These are phyloP conservation scores for Aspergillus terreus DNA, from an alignment of 2,329 filamentous ascomycete genomes.

Conservation along the genomic window DNA sequence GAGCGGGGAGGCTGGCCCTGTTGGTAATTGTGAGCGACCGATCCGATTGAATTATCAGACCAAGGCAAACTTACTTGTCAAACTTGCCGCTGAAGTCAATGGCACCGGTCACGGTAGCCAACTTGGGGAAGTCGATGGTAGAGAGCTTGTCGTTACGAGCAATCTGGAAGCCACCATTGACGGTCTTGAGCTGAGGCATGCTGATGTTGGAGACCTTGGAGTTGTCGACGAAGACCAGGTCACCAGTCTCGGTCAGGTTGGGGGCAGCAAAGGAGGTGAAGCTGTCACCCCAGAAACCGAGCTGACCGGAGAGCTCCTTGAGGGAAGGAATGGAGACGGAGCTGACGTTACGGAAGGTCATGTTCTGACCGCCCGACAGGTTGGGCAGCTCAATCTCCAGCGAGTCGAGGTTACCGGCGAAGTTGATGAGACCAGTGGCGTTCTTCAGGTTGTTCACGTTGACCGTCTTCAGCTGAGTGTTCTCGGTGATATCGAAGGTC, in stretches of 20 bases:
- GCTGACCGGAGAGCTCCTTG: constrained; percentile 67
- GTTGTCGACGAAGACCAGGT: constrained; percentile 58
- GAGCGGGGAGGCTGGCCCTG: constrained; percentile 67
- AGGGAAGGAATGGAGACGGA: constrained; percentile 71
- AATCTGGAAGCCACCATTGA: constrained; percentile 78
- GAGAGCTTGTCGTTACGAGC: constrained; percentile 81
- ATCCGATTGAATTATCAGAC: not conserved
- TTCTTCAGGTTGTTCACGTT: constrained; percentile 70
- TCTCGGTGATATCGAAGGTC: constrained; percentile 83
- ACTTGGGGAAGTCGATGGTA: constrained; percentile 62
- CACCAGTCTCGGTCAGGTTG: constrained; percentile 47
- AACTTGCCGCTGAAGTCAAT: constrained; percentile 84
- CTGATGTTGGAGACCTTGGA: constrained; percentile 66
- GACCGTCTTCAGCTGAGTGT: constrained; percentile 72
- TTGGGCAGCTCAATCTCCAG: constrained; percentile 73
- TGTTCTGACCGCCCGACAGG: constrained; percentile 72
- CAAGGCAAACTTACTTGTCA: constrained; percentile 60
- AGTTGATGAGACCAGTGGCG: constrained; percentile 65
- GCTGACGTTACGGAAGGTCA: constrained; percentile 78
- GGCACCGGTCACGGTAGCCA: constrained; percentile 71
- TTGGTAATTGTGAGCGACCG: constrained; percentile 28
- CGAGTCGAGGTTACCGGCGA: constrained; percentile 75
- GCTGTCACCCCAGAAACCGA: constrained; percentile 77
- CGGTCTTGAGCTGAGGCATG: constrained; percentile 62
- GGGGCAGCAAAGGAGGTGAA: constrained; percentile 44